These are phyloP conservation scores for Helichrysum umbraculigerum DNA, from an alignment of 129 eudicot species.

Conservation along the genomic window DNA sequence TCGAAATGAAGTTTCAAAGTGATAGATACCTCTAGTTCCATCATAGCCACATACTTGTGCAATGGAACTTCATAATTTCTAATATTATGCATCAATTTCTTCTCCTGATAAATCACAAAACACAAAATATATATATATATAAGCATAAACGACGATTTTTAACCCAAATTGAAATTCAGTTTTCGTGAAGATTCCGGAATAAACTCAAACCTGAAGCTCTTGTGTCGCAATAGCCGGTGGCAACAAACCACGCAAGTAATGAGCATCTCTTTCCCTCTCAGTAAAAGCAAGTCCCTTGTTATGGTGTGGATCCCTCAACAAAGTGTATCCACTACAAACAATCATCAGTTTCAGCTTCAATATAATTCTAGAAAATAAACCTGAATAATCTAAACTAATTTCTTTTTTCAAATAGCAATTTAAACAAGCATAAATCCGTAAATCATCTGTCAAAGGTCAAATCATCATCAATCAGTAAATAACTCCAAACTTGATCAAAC, in stretches of 20 bases:
- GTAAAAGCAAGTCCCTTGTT: conserved; percentile 95
- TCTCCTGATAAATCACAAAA: conserved; percentile 56
- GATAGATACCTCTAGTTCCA: conserved; percentile 91
- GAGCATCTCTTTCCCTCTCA: conserved; percentile 83
- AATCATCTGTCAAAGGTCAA: conserved; percentile 13
- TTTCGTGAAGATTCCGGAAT: not conserved
- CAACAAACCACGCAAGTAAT: conserved; percentile 83
- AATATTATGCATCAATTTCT: conserved; percentile 71
- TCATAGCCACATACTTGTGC: conserved; percentile 84
- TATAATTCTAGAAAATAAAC: not conserved
- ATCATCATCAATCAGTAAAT: conserved; percentile 11
- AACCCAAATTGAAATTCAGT: not conserved
- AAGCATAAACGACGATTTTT: not conserved
- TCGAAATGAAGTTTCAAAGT: not conserved
- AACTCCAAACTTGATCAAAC: conserved; percentile 13
- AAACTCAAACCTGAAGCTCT: conserved; percentile 68
- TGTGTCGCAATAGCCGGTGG: conserved; percentile 69
- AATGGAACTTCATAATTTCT: conserved; percentile 83
- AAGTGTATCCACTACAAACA: conserved; percentile 64
- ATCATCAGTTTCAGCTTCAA: conserved; percentile 10
- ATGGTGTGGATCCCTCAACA: conserved; percentile 89
- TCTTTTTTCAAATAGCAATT: not conserved
- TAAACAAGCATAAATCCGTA: not conserved
- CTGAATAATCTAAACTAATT: too few relatives aligned
- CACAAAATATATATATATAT: not conserved